A percentile compares a stretch with the other conserved stretches of the same genome.
phyloP scores from a whole-genome alignment of 495 filamentous ascomycete genomes.

The Xanthoparmelia taractica region DNA sequence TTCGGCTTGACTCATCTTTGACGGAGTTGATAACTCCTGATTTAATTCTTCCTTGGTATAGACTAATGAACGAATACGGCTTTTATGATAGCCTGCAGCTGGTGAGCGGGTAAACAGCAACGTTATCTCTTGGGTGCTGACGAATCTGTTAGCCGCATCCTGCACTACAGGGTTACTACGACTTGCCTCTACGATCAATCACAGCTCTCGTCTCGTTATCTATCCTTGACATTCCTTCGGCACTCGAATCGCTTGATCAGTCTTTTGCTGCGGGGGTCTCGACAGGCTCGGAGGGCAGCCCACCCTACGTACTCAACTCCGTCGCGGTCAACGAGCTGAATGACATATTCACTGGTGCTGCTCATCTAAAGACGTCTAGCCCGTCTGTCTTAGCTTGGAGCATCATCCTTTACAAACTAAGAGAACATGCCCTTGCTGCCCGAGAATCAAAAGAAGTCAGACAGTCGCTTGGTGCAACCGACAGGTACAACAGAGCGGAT shows the following conservation, averaged over 20 bases:
- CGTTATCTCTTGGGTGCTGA: slow-evolving; percentile 25
- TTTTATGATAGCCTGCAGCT: slow-evolving; percentile 56
- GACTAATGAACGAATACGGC: slow-evolving; percentile 52
- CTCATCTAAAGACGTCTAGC: slow-evolving; percentile 46
- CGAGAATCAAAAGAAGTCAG: slow-evolving; percentile 53
- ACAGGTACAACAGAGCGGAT: slow-evolving; percentile 29
- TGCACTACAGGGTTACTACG: slow-evolving; percentile 43
- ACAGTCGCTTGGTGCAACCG: slow-evolving; percentile 54
- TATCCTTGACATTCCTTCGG: slow-evolving; percentile 57
- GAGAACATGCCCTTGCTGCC: slow-evolving; percentile 48
- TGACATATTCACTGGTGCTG: slow-evolving; percentile 47
- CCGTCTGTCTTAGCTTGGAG: slow-evolving; percentile 72
- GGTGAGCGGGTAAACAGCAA: slow-evolving; percentile 36
- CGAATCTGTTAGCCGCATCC: slow-evolving; percentile 36
- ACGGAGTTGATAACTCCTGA: slow-evolving; percentile 47
- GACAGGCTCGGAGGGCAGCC: slow-evolving; percentile 30
- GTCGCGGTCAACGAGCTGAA: slow-evolving; percentile 58
- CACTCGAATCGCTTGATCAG: slow-evolving; percentile 31
- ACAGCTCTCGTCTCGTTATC: slow-evolving; percentile 64
- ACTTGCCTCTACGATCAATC: slow-evolving; percentile 54
- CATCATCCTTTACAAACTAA: slow-evolving; percentile 61
- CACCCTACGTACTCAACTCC: slow-evolving; percentile 55
- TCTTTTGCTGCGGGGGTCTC: slow-evolving; percentile 25
- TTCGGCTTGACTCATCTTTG: slow-evolving; percentile 51
- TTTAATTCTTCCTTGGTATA: slow-evolving; percentile 63